These are phyloP conservation scores for Immersiella caudata DNA, from an alignment of 495 filamentous ascomycete genomes.

Conservation along the genomic window DNA sequence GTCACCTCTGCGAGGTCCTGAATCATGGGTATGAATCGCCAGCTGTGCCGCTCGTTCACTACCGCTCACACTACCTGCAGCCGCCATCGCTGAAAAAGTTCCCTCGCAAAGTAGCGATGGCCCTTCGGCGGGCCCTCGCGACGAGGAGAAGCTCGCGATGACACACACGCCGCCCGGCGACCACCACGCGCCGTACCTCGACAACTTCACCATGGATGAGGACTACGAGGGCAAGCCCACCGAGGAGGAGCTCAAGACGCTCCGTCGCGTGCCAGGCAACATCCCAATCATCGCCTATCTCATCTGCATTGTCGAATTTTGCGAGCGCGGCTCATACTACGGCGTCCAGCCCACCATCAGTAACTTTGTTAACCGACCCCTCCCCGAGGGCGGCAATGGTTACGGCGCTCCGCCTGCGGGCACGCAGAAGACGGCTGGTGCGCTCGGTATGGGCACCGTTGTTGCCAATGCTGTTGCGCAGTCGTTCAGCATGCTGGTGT, in stretches of 20 bases:
- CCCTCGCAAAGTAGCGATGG: conserved; percentile 10
- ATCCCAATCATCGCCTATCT: conserved; percentile 57
- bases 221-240: conserved; percentile 57
- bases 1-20: background rate
- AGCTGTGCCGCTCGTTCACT: background rate
- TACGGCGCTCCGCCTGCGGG: conserved; percentile 60
- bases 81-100: conserved; percentile 12
- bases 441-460: conserved; percentile 62
- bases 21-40: conserved; percentile 2
- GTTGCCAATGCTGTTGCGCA: conserved; percentile 61
- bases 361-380: conserved; percentile 61
- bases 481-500: conserved; percentile 64
- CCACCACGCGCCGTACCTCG: conserved; percentile 25
- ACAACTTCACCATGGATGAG: conserved; percentile 40
- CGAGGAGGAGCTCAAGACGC: conserved; percentile 56
- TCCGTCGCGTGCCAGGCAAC: conserved; percentile 60
- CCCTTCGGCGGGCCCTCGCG: background rate
- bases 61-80: background rate
- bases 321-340: conserved; percentile 63
- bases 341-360: conserved; percentile 58
- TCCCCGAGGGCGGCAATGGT: conserved; percentile 63
- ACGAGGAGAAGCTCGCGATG: conserved; percentile 27
- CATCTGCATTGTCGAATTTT: conserved; percentile 63
- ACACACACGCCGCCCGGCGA: conserved; percentile 15
- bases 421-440: conserved; percentile 59